Evolutionary conservation across 192 early-diverging fungal genomes (phyloP), one percentile per base, ranked within the genome.

Genomic region (Dimargaris cristalligena): DNA sequence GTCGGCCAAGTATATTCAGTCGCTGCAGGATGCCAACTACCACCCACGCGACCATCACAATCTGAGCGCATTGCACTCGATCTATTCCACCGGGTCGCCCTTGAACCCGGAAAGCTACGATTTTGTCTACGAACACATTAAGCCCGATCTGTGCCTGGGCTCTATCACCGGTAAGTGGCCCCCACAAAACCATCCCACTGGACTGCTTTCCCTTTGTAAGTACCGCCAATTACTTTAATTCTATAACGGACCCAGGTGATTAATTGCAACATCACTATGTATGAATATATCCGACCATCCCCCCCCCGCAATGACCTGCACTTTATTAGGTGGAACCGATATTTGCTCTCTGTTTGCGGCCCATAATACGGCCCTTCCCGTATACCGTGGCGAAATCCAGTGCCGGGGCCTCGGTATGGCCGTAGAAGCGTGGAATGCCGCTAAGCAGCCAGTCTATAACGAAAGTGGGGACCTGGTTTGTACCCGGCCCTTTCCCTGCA

Each of bases 251-350:
- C n/a, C n/a, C n/a, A n/a, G n/a, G n/a, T n/a, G n/a, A n/a, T n/a
- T n/a, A n/a, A n/a, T n/a, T n/a, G n/a, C n/a, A n/a, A n/a, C n/a
- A n/a, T n/a, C n/a, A n/a, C n/a, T n/a, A n/a, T n/a, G n/a, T n/a
- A n/a, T 52, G 34, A 52, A 32, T 52, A 52, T 14, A 2, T 23
- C 25, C 25, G 47, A 48, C 47, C 47, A 48, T 22, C 25, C 0
- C 25, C 47, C 25, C 25, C 22, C 47, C 22, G 22, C 22, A 2
- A 0, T 23, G 22, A n/a, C n/a, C n/a, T n/a, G n/a, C n/a, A n/a
- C n/a, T n/a, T n/a, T n/a, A n/a, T n/a, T n/a, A n/a, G 91, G 95
- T 30, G 95, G 95, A 25, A 99, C 95, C 2, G 95, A 99, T 63
- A 94, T 99, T 59, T 88, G 87, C 66, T 96, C 93, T 13, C 71